A percentile compares a stretch with the other conserved stretches of the same genome.
These are phyloP conservation scores for Trichocomaceae sp. DNA, from an alignment of 2,329 filamentous ascomycete genomes.

Conservation along the genomic window DNA sequence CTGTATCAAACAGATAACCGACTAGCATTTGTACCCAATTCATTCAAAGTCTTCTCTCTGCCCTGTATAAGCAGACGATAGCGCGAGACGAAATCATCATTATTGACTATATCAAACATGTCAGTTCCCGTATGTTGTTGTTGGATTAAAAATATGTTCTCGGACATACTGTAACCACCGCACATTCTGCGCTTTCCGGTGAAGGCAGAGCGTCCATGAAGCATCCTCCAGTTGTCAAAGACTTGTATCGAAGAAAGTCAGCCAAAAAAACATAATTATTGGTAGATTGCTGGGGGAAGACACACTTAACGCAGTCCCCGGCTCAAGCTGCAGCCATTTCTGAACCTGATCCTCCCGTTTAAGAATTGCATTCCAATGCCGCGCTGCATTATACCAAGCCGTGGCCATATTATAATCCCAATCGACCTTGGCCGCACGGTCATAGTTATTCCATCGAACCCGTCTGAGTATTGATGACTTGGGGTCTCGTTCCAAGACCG, in stretches of 20 bases:
- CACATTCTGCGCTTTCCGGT: constrained; percentile 80
- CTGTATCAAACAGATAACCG: background rate
- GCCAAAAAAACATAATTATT: background rate
- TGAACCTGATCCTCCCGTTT: constrained; percentile 58
- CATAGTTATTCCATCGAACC: constrained; percentile 89
- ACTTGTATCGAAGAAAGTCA: constrained; percentile 44
- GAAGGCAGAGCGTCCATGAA: constrained; percentile 81
- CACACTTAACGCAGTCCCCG: constrained; percentile 70
- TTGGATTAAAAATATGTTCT: background rate
- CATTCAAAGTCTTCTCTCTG: constrained; percentile 28
- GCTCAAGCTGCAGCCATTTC: constrained; percentile 66
- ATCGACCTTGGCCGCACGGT: constrained; percentile 63
- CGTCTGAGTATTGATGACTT: constrained; percentile 47
- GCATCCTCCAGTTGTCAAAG: constrained; percentile 92
- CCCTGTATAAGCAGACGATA: constrained; percentile 65
- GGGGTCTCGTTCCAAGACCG: constrained; percentile 61
- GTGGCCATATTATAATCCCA: constrained; percentile 46
- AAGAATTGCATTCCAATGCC: constrained; percentile 65
- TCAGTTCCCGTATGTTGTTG: constrained; percentile 8
- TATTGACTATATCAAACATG: constrained; percentile 52
- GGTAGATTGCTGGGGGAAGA: constrained; percentile 14
- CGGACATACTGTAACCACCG: constrained; percentile 73
- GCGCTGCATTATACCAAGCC: constrained; percentile 74
- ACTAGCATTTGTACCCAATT: constrained; percentile 22
- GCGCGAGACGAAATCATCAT: constrained; percentile 72